phyloP scores from a whole-genome alignment of 2,329 filamentous ascomycete genomes.

The Arthrocladium fulminans region DNA sequence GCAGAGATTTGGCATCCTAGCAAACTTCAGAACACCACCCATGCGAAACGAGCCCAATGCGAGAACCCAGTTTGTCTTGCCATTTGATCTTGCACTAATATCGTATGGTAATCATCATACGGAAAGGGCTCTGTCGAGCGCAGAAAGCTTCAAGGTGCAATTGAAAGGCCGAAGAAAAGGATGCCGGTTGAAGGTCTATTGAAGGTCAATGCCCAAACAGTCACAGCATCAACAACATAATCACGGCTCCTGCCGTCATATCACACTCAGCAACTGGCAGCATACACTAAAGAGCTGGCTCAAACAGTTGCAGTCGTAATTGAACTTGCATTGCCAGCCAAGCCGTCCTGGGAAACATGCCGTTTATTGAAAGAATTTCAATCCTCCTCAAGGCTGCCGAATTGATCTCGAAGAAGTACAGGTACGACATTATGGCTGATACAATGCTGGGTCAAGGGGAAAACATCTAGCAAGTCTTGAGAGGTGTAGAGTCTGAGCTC shows the following conservation, averaged over 20 bases:
- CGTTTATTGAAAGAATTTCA: constrained; percentile 9
- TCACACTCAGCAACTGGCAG: neutral
- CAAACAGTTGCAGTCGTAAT: constrained; percentile 7
- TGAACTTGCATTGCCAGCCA: constrained; percentile 6
- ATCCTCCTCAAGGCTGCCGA: constrained; percentile 10
- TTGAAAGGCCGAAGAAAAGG: neutral
- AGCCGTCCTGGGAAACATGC: constrained; percentile 8
- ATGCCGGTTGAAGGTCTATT: neutral
- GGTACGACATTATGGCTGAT: constrained; percentile 10
- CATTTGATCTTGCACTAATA: too few relatives aligned
- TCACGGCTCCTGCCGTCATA: neutral
- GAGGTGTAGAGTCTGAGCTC: constrained; percentile 60
- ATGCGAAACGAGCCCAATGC: neutral
- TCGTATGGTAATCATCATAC: neutral
- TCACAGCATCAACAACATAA: neutral
- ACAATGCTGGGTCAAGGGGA: constrained; percentile 16
- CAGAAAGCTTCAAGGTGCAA: neutral
- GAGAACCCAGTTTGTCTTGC: too few relatives aligned
- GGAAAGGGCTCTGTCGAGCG: neutral
- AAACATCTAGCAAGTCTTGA: constrained; percentile 44
- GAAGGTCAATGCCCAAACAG: neutral
- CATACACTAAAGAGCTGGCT: neutral
- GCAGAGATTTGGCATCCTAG: constrained; percentile 24
- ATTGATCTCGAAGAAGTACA: constrained; percentile 10
- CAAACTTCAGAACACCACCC: neutral